Conservation (phyloP, 1,284 basidiomycete species). For the Athelia sp. region DNA sequence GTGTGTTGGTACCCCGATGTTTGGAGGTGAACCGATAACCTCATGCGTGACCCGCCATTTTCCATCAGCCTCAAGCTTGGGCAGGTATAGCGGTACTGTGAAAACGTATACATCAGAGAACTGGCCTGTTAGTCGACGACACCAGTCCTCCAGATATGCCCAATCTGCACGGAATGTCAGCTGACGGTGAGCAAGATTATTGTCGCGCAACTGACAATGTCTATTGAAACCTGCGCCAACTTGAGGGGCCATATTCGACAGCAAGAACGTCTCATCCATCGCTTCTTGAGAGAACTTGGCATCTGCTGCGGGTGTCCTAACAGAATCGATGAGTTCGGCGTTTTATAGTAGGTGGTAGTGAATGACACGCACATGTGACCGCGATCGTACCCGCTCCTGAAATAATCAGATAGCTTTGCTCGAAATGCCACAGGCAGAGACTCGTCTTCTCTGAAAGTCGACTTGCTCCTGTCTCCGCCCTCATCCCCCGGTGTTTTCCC, state of each 20-base stretch:
- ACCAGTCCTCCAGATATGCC: constrained; percentile 97
- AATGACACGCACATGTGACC: constrained; percentile 87
- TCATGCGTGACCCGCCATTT: constrained; percentile 93
- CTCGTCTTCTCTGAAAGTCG: constrained; percentile 84
- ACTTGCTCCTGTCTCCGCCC: constrained; percentile 69
- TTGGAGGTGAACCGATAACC: constrained; percentile 91
- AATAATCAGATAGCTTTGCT: constrained; percentile 86
- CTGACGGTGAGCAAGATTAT: too few relatives aligned
- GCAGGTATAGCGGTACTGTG: constrained; percentile 96
- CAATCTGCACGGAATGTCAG: constrained; percentile 56
- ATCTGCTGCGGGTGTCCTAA: constrained; percentile 95
- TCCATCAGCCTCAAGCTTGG: constrained; percentile 78
- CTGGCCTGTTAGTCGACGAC: constrained; percentile 76
- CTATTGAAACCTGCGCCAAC: constrained; percentile 97
- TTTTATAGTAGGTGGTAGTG: too few relatives aligned
- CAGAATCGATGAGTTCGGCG: too few relatives aligned
- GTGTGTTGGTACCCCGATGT: constrained; percentile 92
- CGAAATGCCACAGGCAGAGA: constrained; percentile 78
- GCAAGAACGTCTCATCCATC: constrained; percentile 95
- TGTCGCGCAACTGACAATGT: constrained; percentile 61
- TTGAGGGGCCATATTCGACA: constrained; percentile 98
- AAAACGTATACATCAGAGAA: constrained; percentile 97
- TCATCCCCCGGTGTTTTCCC: constrained; percentile 41
- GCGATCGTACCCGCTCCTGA: constrained; percentile 92
- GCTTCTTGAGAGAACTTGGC: constrained; percentile 88